A percentile compares a stretch with the other conserved stretches of the same genome.
phyloP scores from a whole-genome alignment of 2,329 filamentous ascomycete genomes.

The Meredithiella fracta region DNA sequence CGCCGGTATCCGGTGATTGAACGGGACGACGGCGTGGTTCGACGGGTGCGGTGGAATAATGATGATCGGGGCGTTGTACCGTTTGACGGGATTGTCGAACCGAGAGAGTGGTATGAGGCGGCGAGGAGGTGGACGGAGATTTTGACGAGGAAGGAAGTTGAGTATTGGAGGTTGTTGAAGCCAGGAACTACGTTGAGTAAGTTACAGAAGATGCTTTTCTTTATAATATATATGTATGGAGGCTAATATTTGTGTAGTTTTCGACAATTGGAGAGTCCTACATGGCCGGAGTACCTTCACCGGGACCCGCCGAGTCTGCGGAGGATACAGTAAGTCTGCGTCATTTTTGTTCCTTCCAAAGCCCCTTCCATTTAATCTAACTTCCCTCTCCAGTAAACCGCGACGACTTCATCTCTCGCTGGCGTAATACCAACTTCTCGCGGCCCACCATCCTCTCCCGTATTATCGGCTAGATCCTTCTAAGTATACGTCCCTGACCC shows the following conservation, averaged over 20 bases:
- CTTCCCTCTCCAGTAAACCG: conserved; percentile 43
- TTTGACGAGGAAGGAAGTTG: conserved; percentile 43
- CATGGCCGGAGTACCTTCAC: conserved; percentile 75
- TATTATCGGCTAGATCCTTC: conserved; percentile 14
- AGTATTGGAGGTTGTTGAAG: conserved; percentile 66
- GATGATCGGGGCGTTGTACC: conserved; percentile 63
- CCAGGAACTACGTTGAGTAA: conserved; percentile 64
- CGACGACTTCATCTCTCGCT: conserved; percentile 67
- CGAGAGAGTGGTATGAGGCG: conserved; percentile 59
- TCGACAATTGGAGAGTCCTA: conserved; percentile 90
- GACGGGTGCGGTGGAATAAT: conserved; percentile 80
- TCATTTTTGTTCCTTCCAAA: not conserved
- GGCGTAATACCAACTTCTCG: conserved; percentile 51
- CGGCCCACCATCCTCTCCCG: conserved; percentile 24
- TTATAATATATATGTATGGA: not conserved
- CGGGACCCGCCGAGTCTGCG: conserved; percentile 74
- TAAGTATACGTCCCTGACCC: not conserved
- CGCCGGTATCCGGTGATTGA: conserved; percentile 56
- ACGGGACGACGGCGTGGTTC: conserved; percentile 25
- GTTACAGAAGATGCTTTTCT: conserved; percentile 19
- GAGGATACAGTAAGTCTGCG: conserved; percentile 60
- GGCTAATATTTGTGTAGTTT: conserved; percentile 38
- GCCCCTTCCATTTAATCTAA: not conserved
- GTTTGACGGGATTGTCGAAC: conserved; percentile 30
- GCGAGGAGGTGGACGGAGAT: conserved; percentile 59